Conservation (phyloP, 2,329 filamentous ascomycete species). For the Trichoderma sp. region DNA sequence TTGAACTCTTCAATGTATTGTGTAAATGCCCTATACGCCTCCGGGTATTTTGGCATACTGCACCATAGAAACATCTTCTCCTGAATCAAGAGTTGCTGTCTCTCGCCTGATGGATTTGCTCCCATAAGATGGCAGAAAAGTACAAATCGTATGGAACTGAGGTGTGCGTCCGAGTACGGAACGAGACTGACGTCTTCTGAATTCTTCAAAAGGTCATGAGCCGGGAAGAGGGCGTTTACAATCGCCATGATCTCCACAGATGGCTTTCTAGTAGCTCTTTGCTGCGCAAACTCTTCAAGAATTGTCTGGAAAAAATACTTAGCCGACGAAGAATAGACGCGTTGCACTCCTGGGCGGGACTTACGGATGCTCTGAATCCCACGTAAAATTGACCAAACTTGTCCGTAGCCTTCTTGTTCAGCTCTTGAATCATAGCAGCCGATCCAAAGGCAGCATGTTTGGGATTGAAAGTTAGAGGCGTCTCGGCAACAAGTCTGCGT, state of each 20-base stretch:
- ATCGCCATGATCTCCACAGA: constrained; percentile 39
- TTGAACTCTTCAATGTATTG: constrained; percentile 42
- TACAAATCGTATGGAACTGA: constrained; percentile 43
- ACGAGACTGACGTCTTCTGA: constrained; percentile 36
- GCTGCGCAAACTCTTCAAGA: constrained; percentile 20
- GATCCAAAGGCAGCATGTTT: constrained; percentile 28
- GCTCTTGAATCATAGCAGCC: constrained; percentile 36
- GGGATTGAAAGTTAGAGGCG: constrained; percentile 31
- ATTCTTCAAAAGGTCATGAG: constrained; percentile 33
- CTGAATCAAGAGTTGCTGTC: constrained; percentile 35
- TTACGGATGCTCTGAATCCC: constrained; percentile 42
- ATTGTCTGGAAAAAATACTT: not conserved
- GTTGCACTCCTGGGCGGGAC: constrained; percentile 13
- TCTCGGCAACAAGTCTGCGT: constrained; percentile 36
- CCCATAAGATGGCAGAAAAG: constrained; percentile 43
- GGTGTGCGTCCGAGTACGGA: constrained; percentile 40
- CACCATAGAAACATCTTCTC: constrained; percentile 43
- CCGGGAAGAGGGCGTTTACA: constrained; percentile 44
- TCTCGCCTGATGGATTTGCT: constrained; percentile 30
- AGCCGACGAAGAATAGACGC: not conserved
- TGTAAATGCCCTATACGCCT: constrained; percentile 38
- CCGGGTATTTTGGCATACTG: constrained; percentile 38
- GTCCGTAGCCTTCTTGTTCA: constrained; percentile 37
- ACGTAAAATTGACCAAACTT: constrained; percentile 41
- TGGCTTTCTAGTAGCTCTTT: constrained; percentile 27